Evolutionary conservation across 495 filamentous ascomycete genomes (phyloP), one percentile per base, ranked within the genome.

Genomic region (Immersiella caudata): DNA sequence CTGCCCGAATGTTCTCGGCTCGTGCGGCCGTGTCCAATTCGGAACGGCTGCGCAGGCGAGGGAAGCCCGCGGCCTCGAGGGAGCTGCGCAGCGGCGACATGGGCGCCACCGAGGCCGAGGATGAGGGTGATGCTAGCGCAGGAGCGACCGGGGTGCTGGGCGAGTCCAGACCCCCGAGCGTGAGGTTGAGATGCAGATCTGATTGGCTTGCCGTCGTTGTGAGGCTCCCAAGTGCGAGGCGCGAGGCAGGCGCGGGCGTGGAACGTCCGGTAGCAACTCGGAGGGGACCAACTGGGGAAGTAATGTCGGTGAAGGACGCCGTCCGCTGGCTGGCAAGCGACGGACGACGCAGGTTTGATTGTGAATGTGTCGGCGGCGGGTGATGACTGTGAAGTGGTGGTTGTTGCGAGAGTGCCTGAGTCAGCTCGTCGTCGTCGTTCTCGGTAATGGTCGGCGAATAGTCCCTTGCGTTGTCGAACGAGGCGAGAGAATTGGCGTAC

Each of bases 21-120:
- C 80, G 81, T 1, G 75, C 74, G 20, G 75, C 77, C 8, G 80
- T 74, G 72, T 84, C 82, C 21, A 83, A 69, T 51, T 87, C 84
- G 52, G 81, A 83, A 46, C 80, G 81, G 64, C 79, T 80, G 71
- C 84, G 84, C 5, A 86, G 69, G 33, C 84, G 83, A 2, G 80
- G 80, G 67, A 87, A 85, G 7, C 78, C 78, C 20, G 67, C 64
- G 7, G 73, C 74, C 56, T 87, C 84, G 61, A 86, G 78, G 0
- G 84, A 86, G 29, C 76, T 79, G 46, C 84, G 84, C 12, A 87
- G 67, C 2, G 82, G 81, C n/a, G 79, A 80, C 74, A 83, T 79
- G 57, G 79, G 77, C 11, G 79, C 67, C 7, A 68, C 60, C 11
- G 77, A 73, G 27, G 36, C 70, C 66, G 60, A 73, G 7, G 64